Conservation (phyloP, 495 filamentous ascomycete species). For the Aspergillus sclerotiicarbonarius region DNA sequence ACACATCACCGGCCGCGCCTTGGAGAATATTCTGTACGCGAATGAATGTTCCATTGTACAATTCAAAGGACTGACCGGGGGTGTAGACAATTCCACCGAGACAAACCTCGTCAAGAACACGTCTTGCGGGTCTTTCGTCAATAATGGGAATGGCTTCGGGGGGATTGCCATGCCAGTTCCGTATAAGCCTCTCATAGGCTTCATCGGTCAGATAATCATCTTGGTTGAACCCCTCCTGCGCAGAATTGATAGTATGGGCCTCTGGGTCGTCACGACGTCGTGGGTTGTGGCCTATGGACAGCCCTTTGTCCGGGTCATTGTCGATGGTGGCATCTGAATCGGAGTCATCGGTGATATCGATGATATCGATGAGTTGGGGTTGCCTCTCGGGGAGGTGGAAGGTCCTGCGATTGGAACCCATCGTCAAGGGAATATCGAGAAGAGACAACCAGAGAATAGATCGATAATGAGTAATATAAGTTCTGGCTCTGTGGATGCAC, state of each 20-base stretch:
- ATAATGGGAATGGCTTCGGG: not conserved
- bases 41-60: conserved; percentile 20
- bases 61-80: conserved; percentile 22
- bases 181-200: conserved; percentile 13
- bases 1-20: conserved; percentile 9
- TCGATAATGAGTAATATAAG: no score
- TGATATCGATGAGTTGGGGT: no score
- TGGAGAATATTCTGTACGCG: conserved; percentile 18
- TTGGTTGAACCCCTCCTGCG: conserved; percentile 9
- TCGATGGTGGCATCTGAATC: conserved; percentile 14
- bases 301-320: conserved; percentile 15
- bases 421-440: no score
- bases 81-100: conserved; percentile 22
- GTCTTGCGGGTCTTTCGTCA: not conserved
- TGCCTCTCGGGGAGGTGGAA: no score
- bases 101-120: conserved; percentile 13
- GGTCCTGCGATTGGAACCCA: no score
- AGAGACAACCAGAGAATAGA: no score
- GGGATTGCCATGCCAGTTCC: conserved; percentile 4
- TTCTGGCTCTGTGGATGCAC: no score
- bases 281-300: conserved; percentile 7
- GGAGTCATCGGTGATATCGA: not conserved
- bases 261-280: no score
- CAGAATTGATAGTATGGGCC: conserved; percentile 13
- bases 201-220: conserved; percentile 28